Base-by-base conservation (phyloP, 108 stramenopile species). In the Chaetoceros muelleri region DNA sequence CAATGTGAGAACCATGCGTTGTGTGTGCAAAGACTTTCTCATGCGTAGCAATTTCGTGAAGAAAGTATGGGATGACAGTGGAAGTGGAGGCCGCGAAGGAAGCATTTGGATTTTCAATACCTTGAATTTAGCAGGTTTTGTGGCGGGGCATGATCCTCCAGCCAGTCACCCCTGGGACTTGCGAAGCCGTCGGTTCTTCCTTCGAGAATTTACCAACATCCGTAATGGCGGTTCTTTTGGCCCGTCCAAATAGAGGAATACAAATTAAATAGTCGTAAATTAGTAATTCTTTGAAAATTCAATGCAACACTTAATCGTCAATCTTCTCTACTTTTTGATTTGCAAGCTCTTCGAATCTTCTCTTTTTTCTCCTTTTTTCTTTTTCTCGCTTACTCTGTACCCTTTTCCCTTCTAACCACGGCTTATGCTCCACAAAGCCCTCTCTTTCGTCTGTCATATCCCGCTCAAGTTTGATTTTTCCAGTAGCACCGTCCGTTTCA, bases 31-130 rank as follows among this genome's bases (percentile, higher is more conserved):
- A 44, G 78, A 78, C 28, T 98, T 95, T 95, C 80, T 78, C 56
- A 78, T 74, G 52, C 82, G 85, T 22, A 87, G 80, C 56, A 76
- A 78, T 30, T 71, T 65, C 34, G 51, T 90, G 40, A 68, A 85
- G 50, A 81, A 84, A 61, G 66, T 90, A 23, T 94, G 93, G 93
- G 87, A 87, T 61, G 88, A 94, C 55, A 90, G 86, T 68, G 93
- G 93, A 22, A 84, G 84, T 27, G 86, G 88, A 27, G 93, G 93
- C 8, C 73, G 93, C 25, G 74, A 80, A 57, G 93, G 93, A 44
- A 85, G 85, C 50, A 90, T 94, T 53, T 94, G 93, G 93, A 57
- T 88, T 24, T 83, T 90, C 65, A 94, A 94, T 59, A 80, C 82
- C 0, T 46, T 94, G 57, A 77, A 84, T 66, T 65, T 89, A 47